A percentile compares a stretch with the other conserved stretches of the same genome.
Conservation (phyloP, 768 basidiomycete genomes). For the Suillus placidus region DNA sequence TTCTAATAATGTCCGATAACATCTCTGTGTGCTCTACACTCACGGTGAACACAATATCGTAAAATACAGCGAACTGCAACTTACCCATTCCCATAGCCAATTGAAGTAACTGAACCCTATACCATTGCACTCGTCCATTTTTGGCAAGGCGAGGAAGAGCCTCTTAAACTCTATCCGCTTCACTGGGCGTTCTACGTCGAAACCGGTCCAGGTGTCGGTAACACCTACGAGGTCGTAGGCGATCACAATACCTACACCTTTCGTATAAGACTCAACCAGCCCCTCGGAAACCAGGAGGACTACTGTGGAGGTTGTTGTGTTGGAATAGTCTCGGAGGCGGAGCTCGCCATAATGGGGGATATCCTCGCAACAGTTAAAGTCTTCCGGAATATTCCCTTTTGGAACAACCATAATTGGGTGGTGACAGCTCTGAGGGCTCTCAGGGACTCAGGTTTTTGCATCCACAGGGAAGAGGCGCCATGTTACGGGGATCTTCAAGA, state of each 20-base stretch:
- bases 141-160: background rate
- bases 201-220: background rate
- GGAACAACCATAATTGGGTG: background rate
- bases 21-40: background rate
- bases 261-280: background rate
- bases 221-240: background rate
- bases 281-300: background rate
- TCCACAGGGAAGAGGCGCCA: background rate
- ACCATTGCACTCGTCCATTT: background rate
- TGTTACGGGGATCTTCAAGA: background rate
- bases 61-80: background rate
- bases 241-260: background rate
- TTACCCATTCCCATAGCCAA: background rate
- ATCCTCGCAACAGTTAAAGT: background rate
- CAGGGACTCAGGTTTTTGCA: background rate
- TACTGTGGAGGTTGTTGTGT: background rate
- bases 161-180: background rate
- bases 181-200: background rate
- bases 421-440: background rate
- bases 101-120: background rate
- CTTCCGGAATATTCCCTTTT: background rate
- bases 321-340: background rate
- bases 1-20: background rate
- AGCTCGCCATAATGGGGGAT: background rate
- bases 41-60: background rate